Base-by-base conservation (phyloP, 495 filamentous ascomycete species). In the Letharia columbiana region DNA sequence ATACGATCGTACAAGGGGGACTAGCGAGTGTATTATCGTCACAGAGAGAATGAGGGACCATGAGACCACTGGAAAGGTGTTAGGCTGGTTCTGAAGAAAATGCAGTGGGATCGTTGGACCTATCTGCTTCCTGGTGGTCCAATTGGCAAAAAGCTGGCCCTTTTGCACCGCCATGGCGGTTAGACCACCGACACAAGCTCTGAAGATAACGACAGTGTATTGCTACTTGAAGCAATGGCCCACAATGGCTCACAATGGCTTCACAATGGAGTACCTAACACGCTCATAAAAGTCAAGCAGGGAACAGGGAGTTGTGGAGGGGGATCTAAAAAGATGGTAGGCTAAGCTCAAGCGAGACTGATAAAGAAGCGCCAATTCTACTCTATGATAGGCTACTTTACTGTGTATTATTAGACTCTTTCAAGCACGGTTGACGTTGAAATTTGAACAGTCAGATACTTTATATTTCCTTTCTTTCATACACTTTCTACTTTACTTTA, bases 11-110 rank as follows among this genome's bases (percentile, higher is more conserved):
- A 90, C 86, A 58, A 84, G 84, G 49, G 92, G 92, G 76, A 92
- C 87, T 66, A 83, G 84, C 66, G 89, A 77, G 78, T 96, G 91
- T 67, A 87, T 83, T 66, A 91, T 82, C 74, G 84, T 80, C 68
- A 96, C 82, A 64, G 90, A 84, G 66, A 89, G 82, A 66, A 96
- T 80, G 63, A 91, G 84, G 70, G 88, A 90, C 76, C 91, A 75
- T n/a, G 91, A 87, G 60, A 94, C 82, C 44, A 88, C 91, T 93
- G 64, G 5, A 40, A 56, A 61, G 44, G 11, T 45, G 49, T 66
- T 33, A 66, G 64, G 20, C 28, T 20, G 12, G 45, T 20, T 44
- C 39, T 52, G n/a, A 33, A 52, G 15, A 15, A 0, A 52, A 0
- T 50, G 58, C 28, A n/a, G 15, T 37, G 11, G 58, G 59, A n/a